Base-by-base conservation (phyloP, 495 filamentous ascomycete species). In the Entonaema liquescens region DNA sequence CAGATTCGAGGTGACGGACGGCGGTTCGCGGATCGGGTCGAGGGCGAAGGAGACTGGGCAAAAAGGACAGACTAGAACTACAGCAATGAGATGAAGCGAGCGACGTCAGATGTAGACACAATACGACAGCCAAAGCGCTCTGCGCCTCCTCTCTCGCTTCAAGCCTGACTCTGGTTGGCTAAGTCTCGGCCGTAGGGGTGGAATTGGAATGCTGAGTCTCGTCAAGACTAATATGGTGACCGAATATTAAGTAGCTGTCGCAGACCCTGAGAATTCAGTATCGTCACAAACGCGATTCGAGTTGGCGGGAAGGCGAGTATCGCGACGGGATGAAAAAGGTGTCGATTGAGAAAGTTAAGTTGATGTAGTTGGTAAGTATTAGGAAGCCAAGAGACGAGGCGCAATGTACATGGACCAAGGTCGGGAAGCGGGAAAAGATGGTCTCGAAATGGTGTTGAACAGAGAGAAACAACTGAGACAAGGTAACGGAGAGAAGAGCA, bases 201-300 rank as follows among this genome's bases (percentile, higher is more conserved):
- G 65, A 50, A 73, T 70, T 73, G 71, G 71, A 73, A 70, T 63
- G 65, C 61, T 36, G 62, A 65, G 65, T 68, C 65, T 73, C 70
- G 70, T 65, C 56, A 28, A 68, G n/a, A 56, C 50, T 47, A 60
- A 62, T 49, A 38, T 59, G 50, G 26, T 58, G 40, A 52, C 57
- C 52, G 28, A 26, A 65, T 13, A 49, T 49, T 59, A 36, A 50
- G n/a, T 31, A 36, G 56, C 59, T 55, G 62, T 70, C 62, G 62
- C 59, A 67, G 71, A 70, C 62, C 70, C 61, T 65, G 61, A 58
- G 36, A 35, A 58, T 33, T 68, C 23, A 36, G 52, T 56, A 42
- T 59, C 36, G 59, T 49, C 49, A 28, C 65, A 23, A 35, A 59
- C 58, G 42, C 47, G 62, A 57, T 50, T 63, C 62, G 67, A 67